Percentiles rank a stretch among this genome's conserved stretches.
phyloP scores from a whole-genome alignment of 225 moss, liverwort and hornwort genomes.

The Takakia lepidozioides region DNA sequence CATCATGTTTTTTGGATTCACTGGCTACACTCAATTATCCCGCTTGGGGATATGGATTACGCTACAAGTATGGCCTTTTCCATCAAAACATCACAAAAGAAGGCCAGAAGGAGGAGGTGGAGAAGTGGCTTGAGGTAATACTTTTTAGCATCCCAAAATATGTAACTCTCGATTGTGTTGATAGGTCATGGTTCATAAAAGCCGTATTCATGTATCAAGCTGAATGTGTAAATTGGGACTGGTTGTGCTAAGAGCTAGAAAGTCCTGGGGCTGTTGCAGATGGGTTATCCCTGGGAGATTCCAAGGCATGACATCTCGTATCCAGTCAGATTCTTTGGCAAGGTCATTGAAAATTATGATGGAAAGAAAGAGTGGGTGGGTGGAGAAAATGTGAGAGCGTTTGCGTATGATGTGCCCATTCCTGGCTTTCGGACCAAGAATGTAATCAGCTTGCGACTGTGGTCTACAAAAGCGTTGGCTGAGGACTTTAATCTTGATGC shows the following conservation, averaged over 20 bases:
- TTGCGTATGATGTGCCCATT: slow-evolving; percentile 89
- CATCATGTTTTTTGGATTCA: slow-evolving; percentile 92
- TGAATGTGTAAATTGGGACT: too few relatives aligned
- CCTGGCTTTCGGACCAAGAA: slow-evolving; percentile 89
- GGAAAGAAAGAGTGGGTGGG: slow-evolving; percentile 86
- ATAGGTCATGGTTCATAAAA: too few relatives aligned
- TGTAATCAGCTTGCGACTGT: slow-evolving; percentile 79
- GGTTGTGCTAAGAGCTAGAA: too few relatives aligned
- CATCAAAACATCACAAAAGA: slow-evolving; percentile 87
- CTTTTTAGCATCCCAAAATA: too few relatives aligned
- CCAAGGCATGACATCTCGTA: slow-evolving; percentile 75
- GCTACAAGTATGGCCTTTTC: slow-evolving; percentile 92
- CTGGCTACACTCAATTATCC: slow-evolving; percentile 91
- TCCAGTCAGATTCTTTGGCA: slow-evolving; percentile 77
- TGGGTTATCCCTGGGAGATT: slow-evolving; percentile 94
- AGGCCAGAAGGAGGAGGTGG: slow-evolving; percentile 74
- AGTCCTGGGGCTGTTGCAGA: slow-evolving; percentile 22
- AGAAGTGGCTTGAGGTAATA: slow-evolving; percentile 87
- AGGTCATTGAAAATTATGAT: slow-evolving; percentile 58
- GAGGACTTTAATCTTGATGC: slow-evolving; percentile 72
- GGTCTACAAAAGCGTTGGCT: slow-evolving; percentile 70
- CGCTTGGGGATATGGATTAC: slow-evolving; percentile 96
- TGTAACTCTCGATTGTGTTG: too few relatives aligned
- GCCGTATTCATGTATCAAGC: too few relatives aligned
- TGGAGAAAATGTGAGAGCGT: slow-evolving; percentile 62